Percentiles rank a stretch among this genome's conserved stretches.
phyloP scores from a whole-genome alignment of 73 alveolate species.

The Stentor coeruleus region DNA sequence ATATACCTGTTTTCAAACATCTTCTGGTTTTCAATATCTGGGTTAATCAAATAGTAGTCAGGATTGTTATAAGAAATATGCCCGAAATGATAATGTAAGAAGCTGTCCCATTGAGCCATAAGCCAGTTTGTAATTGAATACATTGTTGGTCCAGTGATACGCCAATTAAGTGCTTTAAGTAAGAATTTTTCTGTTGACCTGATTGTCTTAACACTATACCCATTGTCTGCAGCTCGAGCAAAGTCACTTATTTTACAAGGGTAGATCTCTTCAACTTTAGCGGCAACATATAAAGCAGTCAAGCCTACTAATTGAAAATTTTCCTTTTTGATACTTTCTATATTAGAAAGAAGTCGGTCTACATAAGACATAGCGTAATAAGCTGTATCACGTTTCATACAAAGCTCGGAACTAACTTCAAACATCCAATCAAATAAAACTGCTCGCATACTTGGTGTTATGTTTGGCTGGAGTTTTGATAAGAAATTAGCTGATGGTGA shows the following conservation, averaged over 20 bases:
- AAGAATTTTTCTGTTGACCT: constrained; percentile 28
- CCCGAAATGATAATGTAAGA: background rate
- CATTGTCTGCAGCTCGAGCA: constrained; percentile 63
- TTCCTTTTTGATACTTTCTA: constrained; percentile 46
- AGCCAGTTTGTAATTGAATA: constrained; percentile 40
- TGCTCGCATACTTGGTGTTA: constrained; percentile 71
- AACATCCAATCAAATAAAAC: constrained; percentile 91
- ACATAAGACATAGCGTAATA: constrained; percentile 67
- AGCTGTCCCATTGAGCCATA: constrained; percentile 35
- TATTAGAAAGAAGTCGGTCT: constrained; percentile 69
- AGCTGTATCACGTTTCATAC: constrained; percentile 75
- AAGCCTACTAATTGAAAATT: constrained; percentile 82
- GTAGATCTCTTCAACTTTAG: constrained; percentile 82
- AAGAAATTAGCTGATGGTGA: background rate
- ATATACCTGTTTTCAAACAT: background rate
- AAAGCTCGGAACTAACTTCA: constrained; percentile 90
- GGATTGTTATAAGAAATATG: background rate
- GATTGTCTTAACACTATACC: constrained; percentile 44
- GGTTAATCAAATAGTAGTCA: background rate
- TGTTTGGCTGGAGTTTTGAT: constrained; percentile 15
- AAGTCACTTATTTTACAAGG: constrained; percentile 64
- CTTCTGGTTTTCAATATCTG: background rate
- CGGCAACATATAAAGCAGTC: constrained; percentile 73
- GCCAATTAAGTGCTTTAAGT: constrained; percentile 25
- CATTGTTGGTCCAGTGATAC: constrained; percentile 33